Percentiles rank a stretch among this genome's conserved stretches.
Conservation (phyloP, 2,329 filamentous ascomycete species). For the Mycosphaerella arachidis region DNA sequence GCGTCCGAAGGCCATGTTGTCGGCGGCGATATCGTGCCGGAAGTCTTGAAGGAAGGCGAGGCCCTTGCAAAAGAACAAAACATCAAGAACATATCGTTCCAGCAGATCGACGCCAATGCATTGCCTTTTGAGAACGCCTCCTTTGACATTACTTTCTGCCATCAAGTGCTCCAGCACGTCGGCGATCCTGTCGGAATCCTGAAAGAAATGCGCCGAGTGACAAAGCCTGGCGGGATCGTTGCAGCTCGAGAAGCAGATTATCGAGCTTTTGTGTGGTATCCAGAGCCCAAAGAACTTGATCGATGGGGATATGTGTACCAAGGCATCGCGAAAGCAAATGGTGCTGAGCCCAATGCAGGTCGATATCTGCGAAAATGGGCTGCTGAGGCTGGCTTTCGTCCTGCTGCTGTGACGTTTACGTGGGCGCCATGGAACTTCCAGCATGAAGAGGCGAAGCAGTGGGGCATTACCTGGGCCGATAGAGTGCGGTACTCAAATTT, state of each 20-base stretch:
- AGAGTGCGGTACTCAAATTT: slow-evolving; percentile 3
- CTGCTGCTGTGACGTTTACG: slow-evolving; percentile 5
- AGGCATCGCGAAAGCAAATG: slow-evolving; percentile 8
- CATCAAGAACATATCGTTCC: slow-evolving; percentile 5
- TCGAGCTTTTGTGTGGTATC: slow-evolving; percentile 24
- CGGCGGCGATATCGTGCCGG: slow-evolving; percentile 31
- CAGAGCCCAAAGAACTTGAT: slow-evolving; percentile 27
- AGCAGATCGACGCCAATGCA: slow-evolving; percentile 6
- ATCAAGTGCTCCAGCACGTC: slow-evolving; percentile 31
- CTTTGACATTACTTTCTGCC: slow-evolving; percentile 32
- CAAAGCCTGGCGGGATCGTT: slow-evolving; percentile 29
- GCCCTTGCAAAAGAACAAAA: neutral
- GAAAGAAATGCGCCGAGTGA: slow-evolving; percentile 33
- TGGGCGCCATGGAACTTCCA: slow-evolving; percentile 10
- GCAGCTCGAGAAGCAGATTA: slow-evolving; percentile 35
- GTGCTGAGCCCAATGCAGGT: slow-evolving; percentile 12
- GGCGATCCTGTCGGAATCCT: slow-evolving; percentile 23
- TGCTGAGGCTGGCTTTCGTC: slow-evolving; percentile 7
- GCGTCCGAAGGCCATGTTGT: slow-evolving; percentile 25
- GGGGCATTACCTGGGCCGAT: neutral
- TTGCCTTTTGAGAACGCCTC: slow-evolving; percentile 29
- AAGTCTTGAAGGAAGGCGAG: neutral
- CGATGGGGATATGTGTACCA: slow-evolving; percentile 11
- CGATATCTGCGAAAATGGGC: slow-evolving; percentile 11
- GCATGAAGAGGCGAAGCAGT: neutral